Evolutionary conservation across 495 filamentous ascomycete genomes (phyloP).

Genomic region (Podospora conica): DNA sequence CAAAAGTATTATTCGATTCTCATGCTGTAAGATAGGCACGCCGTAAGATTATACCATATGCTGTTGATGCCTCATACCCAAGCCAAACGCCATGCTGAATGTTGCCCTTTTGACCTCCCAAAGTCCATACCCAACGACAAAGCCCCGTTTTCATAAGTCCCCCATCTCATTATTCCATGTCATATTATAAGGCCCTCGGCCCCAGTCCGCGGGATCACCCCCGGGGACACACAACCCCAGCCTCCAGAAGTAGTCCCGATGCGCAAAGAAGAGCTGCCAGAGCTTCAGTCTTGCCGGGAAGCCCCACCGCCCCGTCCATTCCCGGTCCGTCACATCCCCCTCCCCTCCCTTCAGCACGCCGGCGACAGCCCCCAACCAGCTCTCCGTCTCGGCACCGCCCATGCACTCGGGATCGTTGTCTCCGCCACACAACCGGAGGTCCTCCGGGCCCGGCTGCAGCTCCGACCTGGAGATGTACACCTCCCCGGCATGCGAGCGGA

Average conservation of each 20-base stretch:
- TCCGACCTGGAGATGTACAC: slow-evolving; percentile 69
- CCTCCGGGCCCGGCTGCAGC: slow-evolving; percentile 58
- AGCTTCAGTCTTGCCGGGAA: slow-evolving; percentile 63
- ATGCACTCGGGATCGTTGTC: slow-evolving; percentile 65
- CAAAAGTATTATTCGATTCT: background rate
- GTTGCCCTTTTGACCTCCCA: background rate
- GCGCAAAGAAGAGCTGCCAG: slow-evolving; percentile 90
- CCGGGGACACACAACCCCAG: slow-evolving; percentile 85
- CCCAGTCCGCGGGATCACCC: slow-evolving; percentile 66
- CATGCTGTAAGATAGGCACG: no score
- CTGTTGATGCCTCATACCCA: background rate
- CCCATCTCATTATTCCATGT: slow-evolving; percentile 5
- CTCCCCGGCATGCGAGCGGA: slow-evolving; percentile 75
- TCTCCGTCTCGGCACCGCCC: slow-evolving; percentile 45
- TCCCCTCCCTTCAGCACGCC: slow-evolving; percentile 12
- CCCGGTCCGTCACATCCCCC: slow-evolving; percentile 19
- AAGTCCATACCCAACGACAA: background rate
- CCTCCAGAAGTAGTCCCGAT: slow-evolving; percentile 95
- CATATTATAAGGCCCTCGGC: slow-evolving; percentile 39
- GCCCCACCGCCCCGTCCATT: slow-evolving; percentile 10
- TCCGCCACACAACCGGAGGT: slow-evolving; percentile 67
- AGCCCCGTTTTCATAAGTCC: slow-evolving; percentile 13
- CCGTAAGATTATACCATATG: background rate
- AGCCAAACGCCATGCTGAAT: background rate
- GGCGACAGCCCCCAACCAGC: slow-evolving; percentile 8